A percentile compares a stretch with the other conserved stretches of the same genome.
Conservation (phyloP, 805 yeast species). For the Starmerella asiatica region DNA sequence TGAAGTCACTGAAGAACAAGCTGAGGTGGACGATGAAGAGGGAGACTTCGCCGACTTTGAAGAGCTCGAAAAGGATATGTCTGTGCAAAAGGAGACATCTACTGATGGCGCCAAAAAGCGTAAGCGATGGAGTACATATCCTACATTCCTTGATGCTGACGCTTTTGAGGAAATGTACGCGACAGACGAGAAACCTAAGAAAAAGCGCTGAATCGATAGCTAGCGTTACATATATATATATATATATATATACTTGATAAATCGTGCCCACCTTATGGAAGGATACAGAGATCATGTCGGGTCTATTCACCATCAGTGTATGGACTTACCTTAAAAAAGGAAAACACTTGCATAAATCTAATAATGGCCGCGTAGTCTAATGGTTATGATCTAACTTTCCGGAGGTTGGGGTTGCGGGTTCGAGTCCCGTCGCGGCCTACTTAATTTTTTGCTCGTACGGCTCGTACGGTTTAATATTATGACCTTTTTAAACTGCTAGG, state of each 20-base stretch:
- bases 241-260: background rate
- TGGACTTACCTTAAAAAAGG: background rate
- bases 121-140: constrained; percentile 20
- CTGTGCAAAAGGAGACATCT: constrained; percentile 2
- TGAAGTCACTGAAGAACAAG: constrained; percentile 20
- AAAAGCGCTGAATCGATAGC: constrained; percentile 1
- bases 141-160: constrained; percentile 23
- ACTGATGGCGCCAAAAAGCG: constrained; percentile 13
- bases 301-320: background rate
- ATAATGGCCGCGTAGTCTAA: constrained; percentile 16
- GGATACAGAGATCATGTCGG: too few species aligned
- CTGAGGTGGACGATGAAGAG: constrained; percentile 40
- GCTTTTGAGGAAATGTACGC: constrained; percentile 19
- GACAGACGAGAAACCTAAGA: constrained; percentile 1
- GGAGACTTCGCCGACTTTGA: constrained; percentile 11
- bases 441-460: constrained; percentile 2
- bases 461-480: too few species aligned
- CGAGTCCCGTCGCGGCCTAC: constrained; percentile 25
- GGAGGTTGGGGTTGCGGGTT: constrained; percentile 26
- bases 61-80: constrained; percentile 1
- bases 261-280: too few species aligned
- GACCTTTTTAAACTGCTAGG: too few species aligned
- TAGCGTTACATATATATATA: background rate
- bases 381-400: constrained; percentile 19
- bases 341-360: background rate